phyloP scores from a whole-genome alignment of 352 stramenopile species.

The Pythium biforme region DNA sequence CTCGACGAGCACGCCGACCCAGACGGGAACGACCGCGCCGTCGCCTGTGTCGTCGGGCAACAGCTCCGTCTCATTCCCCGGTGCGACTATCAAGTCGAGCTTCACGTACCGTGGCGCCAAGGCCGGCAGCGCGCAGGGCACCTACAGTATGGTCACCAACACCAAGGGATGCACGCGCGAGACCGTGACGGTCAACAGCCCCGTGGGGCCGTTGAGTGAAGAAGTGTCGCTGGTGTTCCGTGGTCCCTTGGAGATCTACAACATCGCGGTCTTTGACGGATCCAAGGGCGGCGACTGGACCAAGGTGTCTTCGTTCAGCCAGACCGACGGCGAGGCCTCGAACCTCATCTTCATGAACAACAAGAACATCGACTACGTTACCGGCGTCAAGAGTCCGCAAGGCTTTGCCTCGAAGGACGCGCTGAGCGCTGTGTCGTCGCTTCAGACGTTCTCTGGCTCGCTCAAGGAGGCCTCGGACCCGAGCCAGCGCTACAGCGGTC shows the following conservation, averaged over 20 bases:
- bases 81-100: conserved; percentile 32
- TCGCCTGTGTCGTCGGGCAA: not conserved
- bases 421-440: conserved; percentile 18
- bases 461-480: conserved; percentile 53
- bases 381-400: conserved; percentile 44
- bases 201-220: conserved; percentile 58
- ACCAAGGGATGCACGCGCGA: conserved; percentile 39
- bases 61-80: conserved; percentile 21
- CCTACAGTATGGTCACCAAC: conserved; percentile 55
- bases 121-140: conserved; percentile 47
- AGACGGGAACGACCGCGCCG: not conserved
- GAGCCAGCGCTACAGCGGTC: conserved; percentile 37
- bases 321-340: conserved; percentile 24
- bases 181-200: conserved; percentile 39
- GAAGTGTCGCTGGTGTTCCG: conserved; percentile 66
- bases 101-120: conserved; percentile 52
- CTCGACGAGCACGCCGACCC: conserved; percentile 2
- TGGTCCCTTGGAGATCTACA: conserved; percentile 53
- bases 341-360: conserved; percentile 83
- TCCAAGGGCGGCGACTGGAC: conserved; percentile 32
- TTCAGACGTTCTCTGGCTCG: conserved; percentile 43
- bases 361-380: conserved; percentile 64
- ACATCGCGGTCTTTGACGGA: conserved; percentile 57
- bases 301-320: conserved; percentile 53
- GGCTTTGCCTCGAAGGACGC: conserved; percentile 50